These are phyloP conservation scores for Emericellopsis atlantica DNA, from an alignment of 2,329 filamentous ascomycete species.

Conservation along the genomic window DNA sequence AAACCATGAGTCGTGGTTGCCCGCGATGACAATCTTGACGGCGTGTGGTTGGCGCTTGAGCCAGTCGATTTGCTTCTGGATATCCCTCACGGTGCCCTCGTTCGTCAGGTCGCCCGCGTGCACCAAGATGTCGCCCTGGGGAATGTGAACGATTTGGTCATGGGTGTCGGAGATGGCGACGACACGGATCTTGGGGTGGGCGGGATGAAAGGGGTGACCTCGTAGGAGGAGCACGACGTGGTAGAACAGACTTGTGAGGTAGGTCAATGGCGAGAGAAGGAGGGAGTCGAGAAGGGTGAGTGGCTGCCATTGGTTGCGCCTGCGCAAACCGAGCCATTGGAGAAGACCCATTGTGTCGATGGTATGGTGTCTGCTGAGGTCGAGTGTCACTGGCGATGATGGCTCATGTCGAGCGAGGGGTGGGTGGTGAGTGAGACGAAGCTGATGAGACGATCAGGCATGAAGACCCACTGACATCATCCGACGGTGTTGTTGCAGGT, in stretches of 20 bases:
- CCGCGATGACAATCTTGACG: slow-evolving; percentile 72
- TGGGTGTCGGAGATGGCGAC: slow-evolving; percentile 92
- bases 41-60: slow-evolving; percentile 58
- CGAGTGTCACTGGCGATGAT: too few species aligned
- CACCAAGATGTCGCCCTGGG: slow-evolving; percentile 72
- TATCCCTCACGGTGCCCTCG: slow-evolving; percentile 54
- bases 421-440: too few species aligned
- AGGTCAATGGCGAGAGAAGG: slow-evolving; percentile 55
- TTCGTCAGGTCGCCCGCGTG: slow-evolving; percentile 82
- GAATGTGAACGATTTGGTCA: slow-evolving; percentile 47
- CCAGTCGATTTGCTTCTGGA: slow-evolving; percentile 82
- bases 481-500: too few species aligned
- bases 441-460: too few species aligned
- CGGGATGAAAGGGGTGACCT: slow-evolving; percentile 47
- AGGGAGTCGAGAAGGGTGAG: slow-evolving; percentile 48
- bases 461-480: too few species aligned
- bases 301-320: slow-evolving; percentile 31
- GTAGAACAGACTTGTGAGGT: slow-evolving; percentile 50
- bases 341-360: slow-evolving; percentile 28
- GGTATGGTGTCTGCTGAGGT: too few species aligned
- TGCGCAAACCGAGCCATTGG: slow-evolving; percentile 30
- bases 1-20: slow-evolving; percentile 84
- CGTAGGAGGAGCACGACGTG: slow-evolving; percentile 53
- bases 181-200: slow-evolving; percentile 51
- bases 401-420: too few species aligned